Conservation (phyloP, 73 alveolate genomes). For the Effrenium voratum region DNA sequence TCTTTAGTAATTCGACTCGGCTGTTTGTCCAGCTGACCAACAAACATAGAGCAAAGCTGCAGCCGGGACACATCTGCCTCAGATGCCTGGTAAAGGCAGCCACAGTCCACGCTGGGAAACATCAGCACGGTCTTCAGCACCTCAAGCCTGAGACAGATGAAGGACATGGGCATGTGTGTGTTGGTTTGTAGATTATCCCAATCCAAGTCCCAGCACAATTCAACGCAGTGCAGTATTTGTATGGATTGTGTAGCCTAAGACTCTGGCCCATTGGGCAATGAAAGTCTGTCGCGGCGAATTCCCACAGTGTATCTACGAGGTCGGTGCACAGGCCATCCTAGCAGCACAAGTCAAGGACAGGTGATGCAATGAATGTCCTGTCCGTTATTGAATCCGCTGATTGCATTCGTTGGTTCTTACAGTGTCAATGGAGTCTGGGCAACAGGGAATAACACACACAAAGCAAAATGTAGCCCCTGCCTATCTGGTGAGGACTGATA, state of each 20-base stretch:
- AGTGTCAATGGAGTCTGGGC: no score
- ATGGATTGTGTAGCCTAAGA: neutral
- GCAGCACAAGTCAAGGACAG: neutral
- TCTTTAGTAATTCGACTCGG: neutral
- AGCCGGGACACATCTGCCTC: neutral
- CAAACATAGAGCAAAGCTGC: neutral
- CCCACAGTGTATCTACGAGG: neutral
- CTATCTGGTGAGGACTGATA: neutral
- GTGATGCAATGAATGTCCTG: neutral
- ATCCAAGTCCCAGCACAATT: no score
- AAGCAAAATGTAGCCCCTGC: neutral
- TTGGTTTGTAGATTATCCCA: neutral
- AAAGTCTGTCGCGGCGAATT: neutral
- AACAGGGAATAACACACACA: neutral
- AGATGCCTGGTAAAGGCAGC: neutral
- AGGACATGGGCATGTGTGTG: no score
- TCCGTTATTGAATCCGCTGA: no score
- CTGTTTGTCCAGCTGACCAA: neutral
- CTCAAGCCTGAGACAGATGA: neutral
- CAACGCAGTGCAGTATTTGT: no score
- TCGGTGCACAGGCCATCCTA: neutral
- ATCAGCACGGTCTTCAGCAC: neutral
- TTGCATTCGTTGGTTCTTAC: no score
- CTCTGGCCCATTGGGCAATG: neutral
- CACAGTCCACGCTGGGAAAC: neutral